These are phyloP conservation scores for Pseudogymnoascus sp. DNA, from an alignment of 2,329 filamentous ascomycete species.

Conservation along the genomic window DNA sequence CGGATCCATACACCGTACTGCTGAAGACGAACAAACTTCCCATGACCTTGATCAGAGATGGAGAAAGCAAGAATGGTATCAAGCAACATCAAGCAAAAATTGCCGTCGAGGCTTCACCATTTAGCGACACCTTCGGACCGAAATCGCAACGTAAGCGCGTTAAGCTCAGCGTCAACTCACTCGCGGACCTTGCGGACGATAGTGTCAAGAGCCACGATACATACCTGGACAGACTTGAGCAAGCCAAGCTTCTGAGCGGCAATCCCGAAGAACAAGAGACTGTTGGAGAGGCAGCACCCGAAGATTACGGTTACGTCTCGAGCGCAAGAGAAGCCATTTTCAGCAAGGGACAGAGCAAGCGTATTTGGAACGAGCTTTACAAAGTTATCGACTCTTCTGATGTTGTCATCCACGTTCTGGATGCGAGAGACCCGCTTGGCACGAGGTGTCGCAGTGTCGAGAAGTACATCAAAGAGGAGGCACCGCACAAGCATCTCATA, in stretches of 20 bases:
- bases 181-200: conserved; percentile 73
- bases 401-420: conserved; percentile 89
- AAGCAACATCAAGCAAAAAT: conserved; percentile 95
- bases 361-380: conserved; percentile 95
- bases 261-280: conserved; percentile 43
- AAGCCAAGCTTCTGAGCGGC: conserved; percentile 69
- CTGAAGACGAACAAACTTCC: conserved; percentile 95
- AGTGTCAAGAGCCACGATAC: conserved; percentile 72
- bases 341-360: conserved; percentile 87
- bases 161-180: conserved; percentile 74
- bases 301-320: conserved; percentile 42
- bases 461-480: conserved; percentile 88
- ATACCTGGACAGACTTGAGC: conserved; percentile 74
- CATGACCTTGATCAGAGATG: conserved; percentile 85
- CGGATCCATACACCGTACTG: conserved; percentile 89
- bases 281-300: conserved; percentile 33
- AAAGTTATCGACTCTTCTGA: conserved; percentile 95
- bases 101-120: conserved; percentile 78
- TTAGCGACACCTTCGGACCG: conserved; percentile 82
- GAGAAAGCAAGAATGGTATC: conserved; percentile 67
- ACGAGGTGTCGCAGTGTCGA: conserved; percentile 86
- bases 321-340: conserved; percentile 81
- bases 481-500: conserved; percentile 90
- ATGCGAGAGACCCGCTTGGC: conserved; percentile 81
- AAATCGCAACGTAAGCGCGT: conserved; percentile 90